Percentiles rank a stretch among this genome's conserved stretches.
phyloP scores from a whole-genome alignment of 2,329 filamentous ascomycete genomes.

The Grosmannia huntii region DNA sequence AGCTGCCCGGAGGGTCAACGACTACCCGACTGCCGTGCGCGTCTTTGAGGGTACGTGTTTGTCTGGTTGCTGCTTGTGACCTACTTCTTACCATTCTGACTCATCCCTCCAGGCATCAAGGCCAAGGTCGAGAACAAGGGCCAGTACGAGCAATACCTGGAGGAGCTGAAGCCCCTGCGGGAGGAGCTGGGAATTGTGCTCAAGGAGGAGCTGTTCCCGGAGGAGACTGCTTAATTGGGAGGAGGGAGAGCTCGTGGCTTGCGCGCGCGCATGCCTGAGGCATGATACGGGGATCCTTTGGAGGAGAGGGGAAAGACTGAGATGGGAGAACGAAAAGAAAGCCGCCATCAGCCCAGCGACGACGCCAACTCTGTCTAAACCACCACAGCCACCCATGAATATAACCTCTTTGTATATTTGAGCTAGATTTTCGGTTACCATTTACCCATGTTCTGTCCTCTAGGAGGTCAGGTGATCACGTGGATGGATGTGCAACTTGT shows the following conservation, averaged over 20 bases:
- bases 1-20: slow-evolving; percentile 91
- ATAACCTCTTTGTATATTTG: not conserved
- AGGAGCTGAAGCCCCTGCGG: slow-evolving; percentile 81
- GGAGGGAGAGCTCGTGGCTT: not conserved
- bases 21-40: slow-evolving; percentile 95
- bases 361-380: not conserved
- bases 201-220: slow-evolving; percentile 85
- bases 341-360: not conserved
- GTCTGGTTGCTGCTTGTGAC: no score
- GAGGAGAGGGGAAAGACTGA: not conserved
- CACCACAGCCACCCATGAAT: not conserved
- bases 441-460: not conserved
- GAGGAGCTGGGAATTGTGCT: slow-evolving; percentile 86
- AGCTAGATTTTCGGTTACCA: not conserved
- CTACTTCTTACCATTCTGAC: not conserved
- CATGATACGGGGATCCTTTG: not conserved
- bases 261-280: not conserved
- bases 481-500: no score
- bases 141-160: slow-evolving; percentile 94
- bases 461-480: no score
- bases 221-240: slow-evolving; percentile 10
- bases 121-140: slow-evolving; percentile 98
- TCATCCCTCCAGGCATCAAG: slow-evolving; percentile 63
- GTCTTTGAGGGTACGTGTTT: slow-evolving; percentile 80
- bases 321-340: not conserved